Evolutionary conservation across 1,284 basidiomycete species (phyloP), one percentile per base, ranked within the genome.

Genomic region (Rugosomyces carneus): DNA sequence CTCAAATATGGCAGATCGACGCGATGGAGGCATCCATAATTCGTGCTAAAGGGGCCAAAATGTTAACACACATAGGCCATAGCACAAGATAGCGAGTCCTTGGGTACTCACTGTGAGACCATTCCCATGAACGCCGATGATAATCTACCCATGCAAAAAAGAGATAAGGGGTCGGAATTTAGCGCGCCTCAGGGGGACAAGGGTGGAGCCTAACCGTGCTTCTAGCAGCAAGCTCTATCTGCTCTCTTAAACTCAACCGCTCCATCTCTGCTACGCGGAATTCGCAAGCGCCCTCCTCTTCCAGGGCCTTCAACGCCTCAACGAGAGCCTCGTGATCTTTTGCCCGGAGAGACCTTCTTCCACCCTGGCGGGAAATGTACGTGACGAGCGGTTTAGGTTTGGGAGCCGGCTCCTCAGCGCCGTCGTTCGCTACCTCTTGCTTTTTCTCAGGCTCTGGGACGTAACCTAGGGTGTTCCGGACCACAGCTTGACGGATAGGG

Each of bases 81-180:
- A n/a, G n/a, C n/a, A n/a, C n/a, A n/a, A 15, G 49, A 36, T 36
- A 44, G 20, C 44, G 18, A n/a, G 20, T 24, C 29, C 31, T 31
- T 29, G n/a, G 47, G 34, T 32, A 57, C 64, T 55, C 42, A 68
- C 67, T 29, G 69, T 70, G 18, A 72, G 51, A n/a, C 69, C 70
- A 58, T 69, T 71, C 27, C 70, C 70, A 57, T 72, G 70, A 32
- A 70, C 65, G 31, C 68, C 70, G 44, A 71, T 41, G 41, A 71
- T 59, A 37, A 68, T 64, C 67, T 70, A 21, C 45, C 36, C 27
- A 36, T 10, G n/a, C n/a, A n/a, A 35, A 34, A 34, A 23, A 18
- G n/a, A 40, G 44, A 39, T 10, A 41, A 46, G 36, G 27, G 26
- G 20, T n/a, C 38, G 44, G 27, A 11, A 10, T 23, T 36, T 20